Evolutionary conservation across 108 stramenopile species (phyloP), one percentile per base, ranked within the genome.

Genomic region (Skeletonema menzelii): DNA sequence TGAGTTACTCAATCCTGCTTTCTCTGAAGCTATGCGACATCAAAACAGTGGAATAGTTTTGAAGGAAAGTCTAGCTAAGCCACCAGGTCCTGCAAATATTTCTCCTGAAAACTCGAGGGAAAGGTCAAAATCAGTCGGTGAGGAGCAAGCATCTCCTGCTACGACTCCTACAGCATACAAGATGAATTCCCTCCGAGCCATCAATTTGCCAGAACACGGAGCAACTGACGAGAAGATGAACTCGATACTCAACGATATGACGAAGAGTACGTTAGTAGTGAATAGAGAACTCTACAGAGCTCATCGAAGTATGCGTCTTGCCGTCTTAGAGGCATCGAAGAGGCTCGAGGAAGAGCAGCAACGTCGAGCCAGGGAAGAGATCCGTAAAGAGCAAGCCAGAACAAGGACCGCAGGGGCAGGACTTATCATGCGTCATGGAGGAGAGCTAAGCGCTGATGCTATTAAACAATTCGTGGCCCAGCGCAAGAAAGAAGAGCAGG

Each of bases 341-440:
- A 65, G 80, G 38, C 86, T 87, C 11, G 88, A 89, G 46, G 83
- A 85, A 67, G 80, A 87, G 72, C 69, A 72, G 59, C 79, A 78
- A 24, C 81, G 76, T 20, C 76, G 81, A 20, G 81, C 81, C 6
- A 55, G 77, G 4, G 73, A 82, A 56, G 77, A 79, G 56, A 78
- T 82, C 77, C 77, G 77, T 10, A 75, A 64, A 49, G 73, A 82
- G 55, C 70, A 77, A 56, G 67, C 72, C 28, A 40, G 57, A 15
- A 53, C 82, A 7, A 67, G 64, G 42, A 78, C 34, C 59, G 67
- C 37, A 12, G 71, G 73, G 19, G 77, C 82, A 17, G 82, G 82
- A 27, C 77, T 82, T 58, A 70, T 82, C 65, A 82, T 82, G 82
- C 77, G 82, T 65, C 82, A 82, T 70, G 75, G 82, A 57, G 77